Evolutionary conservation across 129 eudicot species (phyloP), one percentile per base, ranked within the genome.

Genomic region (Pseudognaphalium luteoalbum): DNA sequence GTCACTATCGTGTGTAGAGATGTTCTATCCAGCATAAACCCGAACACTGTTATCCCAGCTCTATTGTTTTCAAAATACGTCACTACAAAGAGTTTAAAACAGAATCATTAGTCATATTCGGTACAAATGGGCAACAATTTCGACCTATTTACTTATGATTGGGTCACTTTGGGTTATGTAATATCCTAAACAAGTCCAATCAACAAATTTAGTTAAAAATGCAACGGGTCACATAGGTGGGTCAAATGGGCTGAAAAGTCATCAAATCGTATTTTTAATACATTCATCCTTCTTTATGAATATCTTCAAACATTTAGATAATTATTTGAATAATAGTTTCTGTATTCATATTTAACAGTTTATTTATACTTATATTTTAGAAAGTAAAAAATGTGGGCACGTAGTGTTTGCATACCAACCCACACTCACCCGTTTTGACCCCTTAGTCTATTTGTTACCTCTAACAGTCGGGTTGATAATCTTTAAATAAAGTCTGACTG

Each of bases 21-120:
- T 12, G 79, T 76, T 70, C 98, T 83, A 54, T 92, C 98, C 75
- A 92, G 82, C 94, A 90, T 87, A 80, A 87, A 92, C 7, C 98
- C 98, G 42, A 75, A 92, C n/a, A 92, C 67, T 4, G 96, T 92
- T 30, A 92, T 88, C 51, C 98, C 98, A 39, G 96, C 98, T 88
- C 85, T 84, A 65, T 92, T 89, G 82, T 90, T 84, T 87, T 90
- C 98, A 52, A 92, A 85, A 64, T 92, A 89, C 12, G 88, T 86
- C 82, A 90, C 98, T 92, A 77, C 17, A 50, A 29, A 70, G 73
- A 50, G 28, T 16, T 12, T 5, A 30, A 67, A 72, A 70, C 64
- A 41, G 11, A 56, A 9, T 74, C 51, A 65, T 19, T n/a, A 15
- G 35, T 78, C 35, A 59, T 35, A 51, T 76, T 64, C 7, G 29